Base-by-base conservation (phyloP, 2,329 filamentous ascomycete genomes). In the Lachnellula arida region DNA sequence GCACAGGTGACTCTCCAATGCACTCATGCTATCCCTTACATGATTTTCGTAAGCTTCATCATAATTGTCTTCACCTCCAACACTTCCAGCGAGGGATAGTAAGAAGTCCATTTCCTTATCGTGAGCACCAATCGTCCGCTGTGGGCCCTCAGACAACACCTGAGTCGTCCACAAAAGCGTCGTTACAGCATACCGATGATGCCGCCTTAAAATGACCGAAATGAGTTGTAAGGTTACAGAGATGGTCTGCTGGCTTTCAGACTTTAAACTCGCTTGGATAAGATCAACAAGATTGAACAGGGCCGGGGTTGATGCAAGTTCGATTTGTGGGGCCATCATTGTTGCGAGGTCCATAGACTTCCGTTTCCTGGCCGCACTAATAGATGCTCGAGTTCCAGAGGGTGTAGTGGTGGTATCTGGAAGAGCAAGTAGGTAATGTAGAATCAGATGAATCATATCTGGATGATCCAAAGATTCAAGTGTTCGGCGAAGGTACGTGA, bases 201-300 rank as follows among this genome's bases (percentile, higher is more conserved):
- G 93, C 62, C 91, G 85, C 69, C 87, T 87, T 55, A 97, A 77
- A 60, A 99, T 89, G 11, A 91, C 86, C 3, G 91, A 93, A 15
- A 96, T 81, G 6, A 99, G 79, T 63, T 93, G 91, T 46, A 99
- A 77, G 0, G 93, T 96, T 11, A 95, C 90, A 60, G 90, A 85
- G 15, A 96, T 87, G 0, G 94, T 97, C 69, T 97, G 92, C 51
- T 88, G 82, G 66, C 94, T 97, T 46, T 81, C 80, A 0, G 94
- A 97, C 56, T 85, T 81, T 25, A 97, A 77, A 66, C 92, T 96
- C 37, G 91, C 89, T 2, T 95, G 78, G 32, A 96, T 87, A 12
- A 99, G 80, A 73, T 99, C 94, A 23, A 95, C 89, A 9, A 99
- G 76, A 68, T 95, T 97, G 76, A 97, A 99, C 0, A 99, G 78